phyloP scores from a whole-genome alignment of 345 rosid species.

The Rhodamnia rubescens region DNA sequence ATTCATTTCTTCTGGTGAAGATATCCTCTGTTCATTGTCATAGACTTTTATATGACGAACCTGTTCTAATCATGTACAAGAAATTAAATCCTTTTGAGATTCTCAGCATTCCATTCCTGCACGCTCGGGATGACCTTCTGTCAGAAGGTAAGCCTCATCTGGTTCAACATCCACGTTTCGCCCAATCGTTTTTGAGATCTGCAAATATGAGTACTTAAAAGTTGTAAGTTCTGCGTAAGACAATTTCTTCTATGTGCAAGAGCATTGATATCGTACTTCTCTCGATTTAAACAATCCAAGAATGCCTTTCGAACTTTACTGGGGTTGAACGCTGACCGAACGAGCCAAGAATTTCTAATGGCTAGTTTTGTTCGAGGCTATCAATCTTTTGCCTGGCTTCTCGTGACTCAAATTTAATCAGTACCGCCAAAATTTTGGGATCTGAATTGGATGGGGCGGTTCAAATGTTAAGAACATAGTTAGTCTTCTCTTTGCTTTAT shows the following conservation, averaged over 20 bases:
- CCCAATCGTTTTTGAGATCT: background rate
- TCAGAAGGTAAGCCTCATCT: background rate
- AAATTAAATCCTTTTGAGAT: background rate
- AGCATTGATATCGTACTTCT: background rate
- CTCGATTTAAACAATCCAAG: background rate
- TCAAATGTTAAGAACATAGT: background rate
- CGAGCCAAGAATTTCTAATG: background rate
- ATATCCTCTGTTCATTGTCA: background rate
- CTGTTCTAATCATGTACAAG: background rate
- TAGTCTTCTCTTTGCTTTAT: background rate
- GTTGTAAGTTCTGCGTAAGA: background rate
- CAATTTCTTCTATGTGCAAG: background rate
- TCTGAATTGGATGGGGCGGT: background rate
- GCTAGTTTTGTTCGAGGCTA: background rate
- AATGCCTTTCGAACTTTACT: background rate
- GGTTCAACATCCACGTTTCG: background rate
- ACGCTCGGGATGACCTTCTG: background rate
- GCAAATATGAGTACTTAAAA: background rate
- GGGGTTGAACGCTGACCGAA: background rate
- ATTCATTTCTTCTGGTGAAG: background rate
- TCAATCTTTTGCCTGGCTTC: background rate
- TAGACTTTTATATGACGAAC: background rate
- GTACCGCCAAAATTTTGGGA: background rate
- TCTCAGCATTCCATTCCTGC: background rate
- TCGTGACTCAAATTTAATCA: background rate